These are phyloP conservation scores for Ascochyta lentis DNA, from an alignment of 2,329 filamentous ascomycete species.

Conservation along the genomic window DNA sequence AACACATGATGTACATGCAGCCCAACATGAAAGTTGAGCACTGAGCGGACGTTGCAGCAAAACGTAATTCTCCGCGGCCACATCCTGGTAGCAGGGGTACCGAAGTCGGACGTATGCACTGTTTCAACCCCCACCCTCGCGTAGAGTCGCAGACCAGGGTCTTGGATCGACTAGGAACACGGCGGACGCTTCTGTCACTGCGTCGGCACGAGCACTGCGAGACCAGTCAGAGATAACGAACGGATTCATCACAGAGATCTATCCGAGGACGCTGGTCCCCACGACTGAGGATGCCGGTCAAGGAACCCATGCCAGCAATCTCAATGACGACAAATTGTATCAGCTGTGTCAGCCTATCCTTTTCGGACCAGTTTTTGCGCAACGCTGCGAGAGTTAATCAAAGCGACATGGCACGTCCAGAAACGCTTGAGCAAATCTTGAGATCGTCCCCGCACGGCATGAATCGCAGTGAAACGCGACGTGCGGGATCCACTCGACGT, in stretches of 20 bases:
- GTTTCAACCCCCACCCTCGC: conserved; percentile 9
- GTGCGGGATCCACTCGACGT: conserved; percentile 12
- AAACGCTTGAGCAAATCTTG: conserved; percentile 10
- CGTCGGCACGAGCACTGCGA: neutral
- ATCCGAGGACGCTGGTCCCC: neutral
- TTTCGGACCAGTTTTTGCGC: conserved; percentile 1
- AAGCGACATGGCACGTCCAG: conserved; percentile 2
- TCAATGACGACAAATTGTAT: conserved; percentile 2
- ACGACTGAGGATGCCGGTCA: conserved; percentile 1
- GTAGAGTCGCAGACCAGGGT: conserved; percentile 2
- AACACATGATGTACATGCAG: conserved; percentile 50
- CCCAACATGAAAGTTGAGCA: conserved; percentile 52
- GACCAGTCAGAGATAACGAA: conserved; percentile 9
- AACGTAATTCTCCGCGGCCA: conserved; percentile 13
- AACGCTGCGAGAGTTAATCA: conserved; percentile 1
- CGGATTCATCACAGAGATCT: neutral
- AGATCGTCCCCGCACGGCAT: conserved; percentile 15
- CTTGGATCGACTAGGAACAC: conserved; percentile 1
- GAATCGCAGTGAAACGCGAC: conserved; percentile 20
- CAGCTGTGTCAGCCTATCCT: neutral
- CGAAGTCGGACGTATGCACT: conserved; percentile 9
- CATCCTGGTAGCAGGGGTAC: conserved; percentile 13
- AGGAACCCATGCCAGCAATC: conserved; percentile 7
- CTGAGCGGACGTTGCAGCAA: conserved; percentile 23
- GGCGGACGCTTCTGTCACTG: neutral